phyloP scores from a whole-genome alignment of 768 basidiomycete species.

The Serendipita sp. region DNA sequence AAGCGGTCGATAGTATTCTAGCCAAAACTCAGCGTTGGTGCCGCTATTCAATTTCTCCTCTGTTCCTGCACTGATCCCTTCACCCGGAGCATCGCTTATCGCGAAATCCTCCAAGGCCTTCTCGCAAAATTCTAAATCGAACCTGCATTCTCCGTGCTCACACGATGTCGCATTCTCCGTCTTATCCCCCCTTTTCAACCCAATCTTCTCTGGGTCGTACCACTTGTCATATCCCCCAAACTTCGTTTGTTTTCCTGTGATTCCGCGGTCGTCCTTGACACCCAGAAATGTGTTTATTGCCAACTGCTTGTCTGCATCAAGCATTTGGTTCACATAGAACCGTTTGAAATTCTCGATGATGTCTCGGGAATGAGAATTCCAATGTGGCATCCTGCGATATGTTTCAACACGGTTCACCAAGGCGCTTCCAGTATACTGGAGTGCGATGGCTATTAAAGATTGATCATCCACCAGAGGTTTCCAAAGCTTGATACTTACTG shows the following conservation, averaged over 20 bases:
- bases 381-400: constrained; percentile 87
- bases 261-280: constrained; percentile 32
- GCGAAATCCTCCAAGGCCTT: constrained; percentile 44
- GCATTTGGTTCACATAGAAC: constrained; percentile 86
- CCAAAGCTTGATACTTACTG: constrained; percentile 34
- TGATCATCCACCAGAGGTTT: no score
- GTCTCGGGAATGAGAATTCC: constrained; percentile 94
- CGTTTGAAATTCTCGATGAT: constrained; percentile 89
- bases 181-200: background rate
- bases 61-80: background rate
- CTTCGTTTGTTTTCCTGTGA: constrained; percentile 31
- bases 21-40: constrained; percentile 50
- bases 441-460: constrained; percentile 50
- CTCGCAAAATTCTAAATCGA: constrained; percentile 42
- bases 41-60: background rate
- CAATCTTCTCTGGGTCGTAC: constrained; percentile 41
- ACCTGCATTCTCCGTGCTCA: constrained; percentile 30
- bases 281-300: constrained; percentile 97
- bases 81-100: constrained; percentile 25
- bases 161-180: background rate
- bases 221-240: constrained; percentile 70
- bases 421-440: constrained; percentile 94
- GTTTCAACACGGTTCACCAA: constrained; percentile 93
- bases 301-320: constrained; percentile 92
- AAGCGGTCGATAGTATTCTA: constrained; percentile 73